Evolutionary conservation across 2,329 filamentous ascomycete genomes (phyloP), one percentile per base, ranked within the genome.

Genomic region (Aspergillus sp.): DNA sequence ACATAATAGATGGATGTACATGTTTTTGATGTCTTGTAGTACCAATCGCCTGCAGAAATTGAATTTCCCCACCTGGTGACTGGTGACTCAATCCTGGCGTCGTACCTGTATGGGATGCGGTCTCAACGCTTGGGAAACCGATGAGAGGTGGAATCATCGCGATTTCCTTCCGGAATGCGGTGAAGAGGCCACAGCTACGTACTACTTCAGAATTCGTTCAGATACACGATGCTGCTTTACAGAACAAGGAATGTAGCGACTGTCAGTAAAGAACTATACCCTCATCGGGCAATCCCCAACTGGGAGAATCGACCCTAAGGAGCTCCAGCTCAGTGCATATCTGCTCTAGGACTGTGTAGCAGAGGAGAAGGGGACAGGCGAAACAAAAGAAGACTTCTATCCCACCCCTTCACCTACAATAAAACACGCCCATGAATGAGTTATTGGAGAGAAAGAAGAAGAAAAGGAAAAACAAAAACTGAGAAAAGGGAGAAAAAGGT

Each of bases 181-280:
- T 22, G 26, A 8, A 9, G 9, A 30, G 7, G 26, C 3, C 9
- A 30, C 26, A 30, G 10, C 26, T 30, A 30, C 26, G 26, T 30
- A 30, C 8, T 30, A 30, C 26, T 30, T 30, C 26, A 8, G 10
- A 3, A 30, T 10, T 30, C 26, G 26, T 9, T 30, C 26, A 8
- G 26, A 30, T 30, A 30, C 6, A 30, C 10, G 10, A 30, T 30
- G 22, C 26, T 30, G 26, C 9, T 30, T 30, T 30, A 30, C 22
- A 22, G 5, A 30, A 30, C 2, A 30, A 11, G 26, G 26, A 17
- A 76, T 85, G 82, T 85, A 75, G 82, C 81, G 72, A 73, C 79
- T 82, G 80, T 85, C 77, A 81, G 82, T 85, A 85, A 85, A 82
- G 82, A 84, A 83, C 81, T 71, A 71, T 73, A 75, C 76, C 76